Evolutionary conservation across 108 stramenopile genomes (phyloP).

Genomic region (Mediolabrus comicus): DNA sequence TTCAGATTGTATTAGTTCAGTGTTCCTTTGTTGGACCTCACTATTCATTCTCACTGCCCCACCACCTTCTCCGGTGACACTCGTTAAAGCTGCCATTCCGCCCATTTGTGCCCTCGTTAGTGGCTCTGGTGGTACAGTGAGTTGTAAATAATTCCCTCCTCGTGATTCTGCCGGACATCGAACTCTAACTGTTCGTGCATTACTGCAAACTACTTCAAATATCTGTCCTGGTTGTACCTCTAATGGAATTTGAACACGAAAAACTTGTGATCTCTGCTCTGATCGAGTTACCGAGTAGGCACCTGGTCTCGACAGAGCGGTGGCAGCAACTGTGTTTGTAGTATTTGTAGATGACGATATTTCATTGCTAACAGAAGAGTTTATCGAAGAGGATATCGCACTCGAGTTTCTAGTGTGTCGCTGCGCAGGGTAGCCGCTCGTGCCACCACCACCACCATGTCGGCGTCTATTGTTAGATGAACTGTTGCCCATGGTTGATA

Average conservation of each 20-base stretch:
- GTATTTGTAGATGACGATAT: background rate
- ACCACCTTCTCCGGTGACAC: constrained; percentile 40
- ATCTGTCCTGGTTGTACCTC: constrained; percentile 68
- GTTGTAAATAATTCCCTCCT: constrained; percentile 79
- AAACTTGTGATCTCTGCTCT: constrained; percentile 66
- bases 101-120: constrained; percentile 38
- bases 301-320: constrained; percentile 42
- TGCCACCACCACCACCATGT: background rate
- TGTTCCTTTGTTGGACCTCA: constrained; percentile 55
- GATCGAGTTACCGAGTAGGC: constrained; percentile 65
- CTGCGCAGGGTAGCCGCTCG: background rate
- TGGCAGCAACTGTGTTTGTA: background rate
- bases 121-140: constrained; percentile 81
- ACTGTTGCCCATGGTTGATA: background rate
- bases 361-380: background rate
- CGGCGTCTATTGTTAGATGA: background rate
- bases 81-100: constrained; percentile 66
- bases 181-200: constrained; percentile 66
- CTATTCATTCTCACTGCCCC: constrained; percentile 69
- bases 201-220: constrained; percentile 71
- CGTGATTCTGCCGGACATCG: constrained; percentile 72
- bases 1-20: background rate
- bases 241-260: constrained; percentile 77
- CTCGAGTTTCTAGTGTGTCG: background rate
- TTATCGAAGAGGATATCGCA: background rate